These are phyloP conservation scores for Coffea eugenioides DNA, from an alignment of 257 asterid genomes.

Conservation along the genomic window DNA sequence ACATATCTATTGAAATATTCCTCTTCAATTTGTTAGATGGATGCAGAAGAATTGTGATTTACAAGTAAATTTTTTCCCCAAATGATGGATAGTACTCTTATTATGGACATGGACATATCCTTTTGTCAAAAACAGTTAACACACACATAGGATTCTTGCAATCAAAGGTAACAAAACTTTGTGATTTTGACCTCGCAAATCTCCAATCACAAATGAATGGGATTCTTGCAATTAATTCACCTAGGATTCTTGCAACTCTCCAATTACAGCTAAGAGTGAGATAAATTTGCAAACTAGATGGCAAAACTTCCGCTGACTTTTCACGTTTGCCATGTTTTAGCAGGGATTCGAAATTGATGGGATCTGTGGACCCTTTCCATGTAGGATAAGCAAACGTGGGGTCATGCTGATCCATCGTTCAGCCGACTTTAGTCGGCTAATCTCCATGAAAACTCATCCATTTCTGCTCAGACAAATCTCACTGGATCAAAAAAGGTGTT, in stretches of 20 bases:
- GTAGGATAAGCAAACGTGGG: neutral
- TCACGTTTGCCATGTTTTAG: neutral
- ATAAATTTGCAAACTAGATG: neutral
- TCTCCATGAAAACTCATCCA: neutral
- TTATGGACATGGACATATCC: neutral
- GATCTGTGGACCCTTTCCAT: neutral
- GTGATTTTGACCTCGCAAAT: neutral
- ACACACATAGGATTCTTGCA: neutral
- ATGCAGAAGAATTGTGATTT: too few relatives aligned
- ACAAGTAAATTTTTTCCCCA: too few relatives aligned
- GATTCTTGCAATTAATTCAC: neutral
- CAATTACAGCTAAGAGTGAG: neutral
- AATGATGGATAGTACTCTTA: neutral
- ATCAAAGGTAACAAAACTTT: neutral
- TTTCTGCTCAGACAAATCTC: neutral
- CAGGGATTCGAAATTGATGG: neutral
- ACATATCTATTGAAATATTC: too few relatives aligned
- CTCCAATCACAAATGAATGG: neutral
- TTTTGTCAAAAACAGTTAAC: neutral
- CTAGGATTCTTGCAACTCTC: neutral
- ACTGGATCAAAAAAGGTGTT: too few relatives aligned
- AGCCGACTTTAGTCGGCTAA: conserved; percentile 13
- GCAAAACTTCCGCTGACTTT: neutral
- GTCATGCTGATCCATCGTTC: neutral
- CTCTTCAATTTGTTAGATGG: too few relatives aligned